Evolutionary conservation across 1,284 basidiomycete genomes (phyloP), one percentile per base, ranked within the genome.

Genomic region (Coniferiporia sulphurascens): DNA sequence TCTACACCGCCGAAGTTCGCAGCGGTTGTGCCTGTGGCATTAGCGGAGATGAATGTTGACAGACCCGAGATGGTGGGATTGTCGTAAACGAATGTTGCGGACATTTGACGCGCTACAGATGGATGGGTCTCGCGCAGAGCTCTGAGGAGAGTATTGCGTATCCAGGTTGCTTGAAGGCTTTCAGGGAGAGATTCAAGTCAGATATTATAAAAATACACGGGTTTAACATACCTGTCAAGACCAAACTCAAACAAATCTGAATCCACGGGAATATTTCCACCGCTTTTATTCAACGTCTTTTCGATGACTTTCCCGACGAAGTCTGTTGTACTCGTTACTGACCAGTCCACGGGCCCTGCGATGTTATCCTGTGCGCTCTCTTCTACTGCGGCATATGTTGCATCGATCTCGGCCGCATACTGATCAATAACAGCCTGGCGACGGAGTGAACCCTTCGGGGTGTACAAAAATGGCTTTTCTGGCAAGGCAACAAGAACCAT

Each of bases 141-240:
- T 8, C 63, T 61, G 13, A 69, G 55, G 7, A 71, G 52, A 2
- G 67, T 57, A 41, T 72, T 72, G 2, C 69, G 64, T 27, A 72
- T 70, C 68, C 67, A 71, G 2, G 74, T 76, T 3, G 74, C 78
- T 62, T 75, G 74, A 27, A 78, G 60, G 63, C 79, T 79, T 5
- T 6, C 8, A 17, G 34, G 21, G 46, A 17, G 17, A 38, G 1
- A 13, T 22, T 43, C 15, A 38, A 13, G 5, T 38, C 35, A 12
- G 19, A n/a, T 9, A 19, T 21, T 4, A 43, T 19, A 41, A 46
- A 13, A 1, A 57, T 6, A 13, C 15, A 10, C 49, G 35, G 19
- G 21, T 17, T 12, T 64, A 17, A 38, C 36, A 7, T 49, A 77
- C 77, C 76, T 78, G 62, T 79, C 77, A 57, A 74, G 74, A 4